phyloP scores from a whole-genome alignment of 2,329 filamentous ascomycete species.

The Colletotrichum scovillei region DNA sequence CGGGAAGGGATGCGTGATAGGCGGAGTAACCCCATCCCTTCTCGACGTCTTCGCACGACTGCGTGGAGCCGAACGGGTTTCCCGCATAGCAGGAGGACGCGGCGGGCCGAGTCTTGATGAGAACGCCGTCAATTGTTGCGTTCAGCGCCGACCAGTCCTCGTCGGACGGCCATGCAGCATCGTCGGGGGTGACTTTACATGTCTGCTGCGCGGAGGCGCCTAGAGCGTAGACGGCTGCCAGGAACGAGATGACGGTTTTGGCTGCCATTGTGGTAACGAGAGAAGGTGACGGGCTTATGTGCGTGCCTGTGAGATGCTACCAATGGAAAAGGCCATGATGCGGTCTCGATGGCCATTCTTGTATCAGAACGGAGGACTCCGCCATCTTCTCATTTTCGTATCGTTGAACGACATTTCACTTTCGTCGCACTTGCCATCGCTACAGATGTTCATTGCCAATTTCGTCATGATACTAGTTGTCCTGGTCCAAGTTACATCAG shows the following conservation, averaged over 20 bases:
- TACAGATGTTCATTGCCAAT: neutral
- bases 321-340: neutral
- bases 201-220: conserved; percentile 12
- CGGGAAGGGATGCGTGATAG: conserved; percentile 17
- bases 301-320: neutral
- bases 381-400: conserved; percentile 6
- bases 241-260: neutral
- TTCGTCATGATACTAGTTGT: neutral
- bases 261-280: neutral
- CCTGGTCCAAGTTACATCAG: neutral
- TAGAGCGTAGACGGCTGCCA: neutral
- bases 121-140: conserved; percentile 52
- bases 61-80: conserved; percentile 8
- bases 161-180: conserved; percentile 28
- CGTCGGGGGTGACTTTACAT: conserved; percentile 16
- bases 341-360: neutral
- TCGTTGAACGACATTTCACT: neutral
- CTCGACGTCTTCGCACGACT: conserved; percentile 16
- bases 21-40: conserved; percentile 8
- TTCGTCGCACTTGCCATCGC: neutral
- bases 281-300: neutral
- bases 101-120: conserved; percentile 58
- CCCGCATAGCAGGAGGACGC: conserved; percentile 58
- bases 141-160: conserved; percentile 56
- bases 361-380: neutral